Conservation (phyloP, 805 yeast genomes). For the Starmerella scarabaei region DNA sequence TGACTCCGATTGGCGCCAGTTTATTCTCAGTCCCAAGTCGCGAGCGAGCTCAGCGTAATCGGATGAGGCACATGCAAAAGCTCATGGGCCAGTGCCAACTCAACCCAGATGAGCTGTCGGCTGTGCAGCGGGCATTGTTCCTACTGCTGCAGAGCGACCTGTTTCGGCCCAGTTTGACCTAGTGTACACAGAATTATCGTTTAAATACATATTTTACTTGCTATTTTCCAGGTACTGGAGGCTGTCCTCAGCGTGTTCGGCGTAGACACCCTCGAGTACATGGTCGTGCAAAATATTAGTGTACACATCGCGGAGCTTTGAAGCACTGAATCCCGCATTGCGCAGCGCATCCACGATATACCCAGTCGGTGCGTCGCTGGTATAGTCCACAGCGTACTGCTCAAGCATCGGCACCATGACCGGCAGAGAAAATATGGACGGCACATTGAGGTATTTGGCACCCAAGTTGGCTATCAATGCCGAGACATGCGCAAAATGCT, state of each 20-base stretch:
- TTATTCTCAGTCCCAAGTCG: no score
- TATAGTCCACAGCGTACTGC: slow-evolving; percentile 37
- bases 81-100: no score
- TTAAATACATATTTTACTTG: no score
- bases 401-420: slow-evolving; percentile 55
- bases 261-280: slow-evolving; percentile 14
- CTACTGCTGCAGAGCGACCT: no score
- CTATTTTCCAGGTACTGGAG: slow-evolving; percentile 5
- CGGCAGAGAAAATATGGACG: slow-evolving; percentile 67
- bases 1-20: no score
- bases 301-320: slow-evolving; percentile 22
- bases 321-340: slow-evolving; percentile 26
- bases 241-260: slow-evolving; percentile 9
- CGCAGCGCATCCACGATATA: slow-evolving; percentile 31
- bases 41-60: no score
- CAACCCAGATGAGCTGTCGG: no score
- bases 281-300: slow-evolving; percentile 18
- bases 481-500: slow-evolving; percentile 31
- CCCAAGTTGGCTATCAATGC: slow-evolving; percentile 40
- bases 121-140: no score
- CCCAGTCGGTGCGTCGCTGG: slow-evolving; percentile 30
- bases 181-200: no score
- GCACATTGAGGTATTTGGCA: slow-evolving; percentile 45
- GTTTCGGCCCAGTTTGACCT: no score
- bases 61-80: no score